Base-by-base conservation (phyloP, 306 rosid species). In the Cajanus cajan region DNA sequence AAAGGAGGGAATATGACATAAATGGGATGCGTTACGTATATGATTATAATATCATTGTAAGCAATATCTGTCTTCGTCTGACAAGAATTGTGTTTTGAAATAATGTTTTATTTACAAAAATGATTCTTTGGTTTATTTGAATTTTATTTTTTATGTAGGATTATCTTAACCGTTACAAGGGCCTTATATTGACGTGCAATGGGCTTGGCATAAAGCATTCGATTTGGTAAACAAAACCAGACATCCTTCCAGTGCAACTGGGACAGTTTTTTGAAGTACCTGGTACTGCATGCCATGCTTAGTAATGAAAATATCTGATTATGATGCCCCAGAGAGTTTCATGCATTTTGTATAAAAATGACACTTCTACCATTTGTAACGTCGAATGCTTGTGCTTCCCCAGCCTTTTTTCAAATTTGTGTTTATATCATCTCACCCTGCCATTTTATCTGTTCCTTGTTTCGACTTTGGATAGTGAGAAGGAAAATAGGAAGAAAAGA, bases 161-260 rank as follows among this genome's bases (percentile, higher is more conserved):
- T 80, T 93, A 96, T 85, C 97, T 96, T 43, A 84, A 93, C 83
- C 94, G 98, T 48, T 86, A 93, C 89, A 96, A 93, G 86, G 97
- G 99, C 63, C 99, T 96, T 61, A 90, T 96, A 88, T 86, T 96
- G 91, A 96, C 99, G 2, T 96, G 99, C 82, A 96, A 93, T 77
- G 99, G 99, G 74, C 96, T 96, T 22, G 99, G 99, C 80, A 76
- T 96, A 45, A 91, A 86, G 86, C 98, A 90, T 73, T 89, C 98
- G 10, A 88, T 88, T 25, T 91, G 89, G 97, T 96, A 85, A 85
- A 80, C 54, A 12, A 59, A 65, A 74, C 18, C 39, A 37, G 52
- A 84, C 55, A 71, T 71, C 79, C 83, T 85, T 80, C 78, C 69
- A 72, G 74, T 76, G 83, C 85, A 73, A 83, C 82, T 73, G 18